Conservation (phyloP, 2,329 filamentous ascomycete genomes). For the Cladosporium sp. region DNA sequence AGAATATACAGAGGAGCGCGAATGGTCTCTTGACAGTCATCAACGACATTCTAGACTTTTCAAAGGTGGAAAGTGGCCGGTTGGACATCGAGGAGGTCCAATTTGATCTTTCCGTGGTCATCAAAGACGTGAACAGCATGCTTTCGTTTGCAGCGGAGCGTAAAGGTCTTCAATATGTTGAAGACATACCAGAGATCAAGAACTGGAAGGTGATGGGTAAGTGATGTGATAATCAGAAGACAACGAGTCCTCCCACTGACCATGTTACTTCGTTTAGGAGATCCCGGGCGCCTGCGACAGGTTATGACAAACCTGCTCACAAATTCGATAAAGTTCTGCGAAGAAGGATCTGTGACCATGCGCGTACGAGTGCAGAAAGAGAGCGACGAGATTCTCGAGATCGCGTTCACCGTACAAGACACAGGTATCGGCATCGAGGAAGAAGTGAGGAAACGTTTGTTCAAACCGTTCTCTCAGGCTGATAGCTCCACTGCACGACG, state of each 20-base stretch:
- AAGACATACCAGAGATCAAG: conserved; percentile 63
- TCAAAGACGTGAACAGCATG: conserved; percentile 83
- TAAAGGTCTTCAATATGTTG: conserved; percentile 72
- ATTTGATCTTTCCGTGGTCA: conserved; percentile 71
- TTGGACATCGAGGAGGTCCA: conserved; percentile 79
- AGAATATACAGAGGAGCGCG: conserved; percentile 76
- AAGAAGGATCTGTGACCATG: conserved; percentile 66
- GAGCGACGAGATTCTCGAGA: conserved; percentile 62
- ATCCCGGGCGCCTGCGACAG: conserved; percentile 79
- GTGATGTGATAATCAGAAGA: not conserved
- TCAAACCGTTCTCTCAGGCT: conserved; percentile 79
- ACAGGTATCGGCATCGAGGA: conserved; percentile 81
- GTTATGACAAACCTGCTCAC: conserved; percentile 79
- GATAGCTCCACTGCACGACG: conserved; percentile 75
- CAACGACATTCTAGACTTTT: conserved; percentile 89
- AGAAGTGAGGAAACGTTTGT: conserved; percentile 69
- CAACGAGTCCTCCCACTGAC: not conserved
- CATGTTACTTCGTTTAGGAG: conserved; percentile 35
- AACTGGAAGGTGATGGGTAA: conserved; percentile 72
- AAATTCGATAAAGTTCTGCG: conserved; percentile 75
- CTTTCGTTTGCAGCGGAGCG: conserved; percentile 79
- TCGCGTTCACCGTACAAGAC: conserved; percentile 73
- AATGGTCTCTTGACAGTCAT: conserved; percentile 84
- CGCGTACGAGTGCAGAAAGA: conserved; percentile 65
- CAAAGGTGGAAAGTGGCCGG: conserved; percentile 77